Evolutionary conservation across 225 moss, liverwort and hornwort genomes (phyloP).

Genomic region (Marchantia paleacea): DNA sequence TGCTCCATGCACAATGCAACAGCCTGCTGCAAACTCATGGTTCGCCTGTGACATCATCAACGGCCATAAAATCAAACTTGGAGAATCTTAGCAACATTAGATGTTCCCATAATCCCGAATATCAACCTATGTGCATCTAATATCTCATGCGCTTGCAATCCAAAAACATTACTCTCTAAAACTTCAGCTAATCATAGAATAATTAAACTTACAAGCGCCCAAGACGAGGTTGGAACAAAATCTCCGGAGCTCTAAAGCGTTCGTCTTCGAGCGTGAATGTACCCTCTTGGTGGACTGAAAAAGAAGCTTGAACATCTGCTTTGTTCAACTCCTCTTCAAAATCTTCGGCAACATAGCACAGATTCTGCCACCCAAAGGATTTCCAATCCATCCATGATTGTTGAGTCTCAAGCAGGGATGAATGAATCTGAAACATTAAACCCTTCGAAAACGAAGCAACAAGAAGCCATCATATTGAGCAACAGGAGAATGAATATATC

Average conservation of each 20-base stretch:
- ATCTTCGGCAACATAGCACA: slow-evolving; percentile 63
- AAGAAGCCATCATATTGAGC: no score
- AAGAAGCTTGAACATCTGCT: slow-evolving; percentile 44
- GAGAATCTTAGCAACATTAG: not conserved
- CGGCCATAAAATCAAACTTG: not conserved
- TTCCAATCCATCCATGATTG: not conserved
- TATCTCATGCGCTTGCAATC: not conserved
- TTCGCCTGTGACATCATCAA: slow-evolving; percentile 46
- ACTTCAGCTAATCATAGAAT: not conserved
- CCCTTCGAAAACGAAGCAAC: not conserved
- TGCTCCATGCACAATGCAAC: slow-evolving; percentile 54
- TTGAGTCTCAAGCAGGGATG: not conserved
- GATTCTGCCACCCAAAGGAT: slow-evolving; percentile 37
- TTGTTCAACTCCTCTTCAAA: slow-evolving; percentile 50
- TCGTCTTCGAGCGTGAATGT: slow-evolving; percentile 46
- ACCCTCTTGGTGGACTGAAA: slow-evolving; percentile 42
- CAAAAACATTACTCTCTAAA: not conserved
- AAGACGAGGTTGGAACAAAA: slow-evolving; percentile 62
- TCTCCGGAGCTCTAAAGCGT: slow-evolving; percentile 59
- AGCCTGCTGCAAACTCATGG: slow-evolving; percentile 61
- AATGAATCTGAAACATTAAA: not conserved
- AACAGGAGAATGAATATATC: no score
- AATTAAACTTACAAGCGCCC: slow-evolving; percentile 43
- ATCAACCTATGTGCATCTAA: not conserved
- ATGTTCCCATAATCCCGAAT: not conserved